Evolutionary conservation across 768 basidiomycete genomes (phyloP).

Genomic region (Calocera viscosa): DNA sequence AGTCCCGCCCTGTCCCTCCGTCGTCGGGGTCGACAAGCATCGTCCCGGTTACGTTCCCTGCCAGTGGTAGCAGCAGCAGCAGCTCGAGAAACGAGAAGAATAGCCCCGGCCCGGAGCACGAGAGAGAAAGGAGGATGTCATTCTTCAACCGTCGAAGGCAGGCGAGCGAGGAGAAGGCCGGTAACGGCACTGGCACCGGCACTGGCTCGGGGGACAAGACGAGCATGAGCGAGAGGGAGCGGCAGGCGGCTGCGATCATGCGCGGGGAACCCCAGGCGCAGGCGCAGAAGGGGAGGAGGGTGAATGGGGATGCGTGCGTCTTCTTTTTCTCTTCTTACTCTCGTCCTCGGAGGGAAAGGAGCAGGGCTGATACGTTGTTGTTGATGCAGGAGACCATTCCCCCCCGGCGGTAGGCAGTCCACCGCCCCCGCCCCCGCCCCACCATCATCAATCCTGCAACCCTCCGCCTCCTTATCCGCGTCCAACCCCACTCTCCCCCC

Average conservation of each 20-base stretch:
- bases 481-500: no score
- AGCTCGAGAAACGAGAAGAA: no score
- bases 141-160: conserved; percentile 87
- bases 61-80: no score
- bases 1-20: neutral
- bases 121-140: conserved; percentile 55
- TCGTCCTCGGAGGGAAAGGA: no score
- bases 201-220: neutral
- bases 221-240: neutral
- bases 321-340: neutral
- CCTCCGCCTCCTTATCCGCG: no score
- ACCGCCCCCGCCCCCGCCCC: neutral
- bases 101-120: neutral
- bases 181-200: neutral
- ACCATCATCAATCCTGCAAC: no score
- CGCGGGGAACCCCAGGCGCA: neutral
- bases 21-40: no score
- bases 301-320: neutral
- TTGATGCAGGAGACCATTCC: neutral
- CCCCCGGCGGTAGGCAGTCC: neutral
- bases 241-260: conserved; percentile 1
- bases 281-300: neutral
- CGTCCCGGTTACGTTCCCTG: no score
- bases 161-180: conserved; percentile 33
- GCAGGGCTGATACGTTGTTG: neutral